Base-by-base conservation (phyloP, 1,284 basidiomycete species). In the Earliella scabrosa region DNA sequence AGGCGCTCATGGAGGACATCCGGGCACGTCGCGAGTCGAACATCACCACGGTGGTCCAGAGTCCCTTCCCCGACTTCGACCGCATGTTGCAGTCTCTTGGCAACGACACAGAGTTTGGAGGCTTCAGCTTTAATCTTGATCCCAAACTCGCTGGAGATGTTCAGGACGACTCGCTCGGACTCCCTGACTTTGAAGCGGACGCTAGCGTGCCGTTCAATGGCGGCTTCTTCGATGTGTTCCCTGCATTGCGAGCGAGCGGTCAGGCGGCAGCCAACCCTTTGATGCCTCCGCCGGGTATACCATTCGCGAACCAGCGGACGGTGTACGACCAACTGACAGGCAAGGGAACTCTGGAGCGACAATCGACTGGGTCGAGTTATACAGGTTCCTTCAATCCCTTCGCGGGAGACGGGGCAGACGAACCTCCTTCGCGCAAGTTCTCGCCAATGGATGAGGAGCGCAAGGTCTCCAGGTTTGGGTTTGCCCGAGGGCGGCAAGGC, bases 61-160 rank as follows among this genome's bases (percentile, higher is more conserved):
- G 82, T 69, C 89, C 92, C n/a, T 95, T 93, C 79, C 92, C 92
- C n/a, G 92, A 94, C 66, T 87, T 94, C 59, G 92, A 94, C 70
- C 82, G 89, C 20, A 92, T 89, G 27, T 74, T 93, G 51, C 83
- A 88, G 64, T 85, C 82, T 45, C 76, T 92, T 39, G 83, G 81
- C 16, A 81, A 79, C 57, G 82, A 84, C 59, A 80, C 74, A 52
- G 73, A 75, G 45, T 78, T 74, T 51, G 85, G 84, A 38, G 86
- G 89, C 3, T 93, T 92, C 73, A 91, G 87, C 67, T 93, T 93
- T 73, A 92, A 86, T 68, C 75, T 93, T 47, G 90, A 92, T 70
- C 87, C 88, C 14, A 90, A 86, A 59, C 75, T 93, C 21, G 88
- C 83, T 14, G 76, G 73, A 32, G 77, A 82, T 32, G 79, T 80